Conservation (phyloP, 2,329 filamentous ascomycete genomes). For the Sclerotinia spermophila region DNA sequence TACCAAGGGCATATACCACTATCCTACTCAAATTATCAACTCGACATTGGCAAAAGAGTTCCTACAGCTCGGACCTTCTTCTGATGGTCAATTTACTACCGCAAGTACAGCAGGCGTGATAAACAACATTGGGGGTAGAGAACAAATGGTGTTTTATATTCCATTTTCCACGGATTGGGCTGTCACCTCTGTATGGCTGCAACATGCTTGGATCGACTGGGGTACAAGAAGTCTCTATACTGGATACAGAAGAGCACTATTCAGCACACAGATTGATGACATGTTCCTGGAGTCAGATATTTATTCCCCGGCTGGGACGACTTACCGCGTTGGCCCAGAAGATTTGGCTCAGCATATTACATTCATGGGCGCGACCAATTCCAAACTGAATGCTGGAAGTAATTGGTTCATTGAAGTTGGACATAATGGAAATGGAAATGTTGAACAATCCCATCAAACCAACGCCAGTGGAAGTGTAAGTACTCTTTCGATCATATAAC, state of each 20-base stretch:
- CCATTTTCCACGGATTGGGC: slow-evolving; percentile 42
- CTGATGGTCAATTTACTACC: slow-evolving; percentile 38
- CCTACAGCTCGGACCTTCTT: slow-evolving; percentile 48
- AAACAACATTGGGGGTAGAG: slow-evolving; percentile 52
- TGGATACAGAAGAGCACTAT: slow-evolving; percentile 30
- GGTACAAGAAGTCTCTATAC: slow-evolving; percentile 52
- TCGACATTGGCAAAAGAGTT: slow-evolving; percentile 52
- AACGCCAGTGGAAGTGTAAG: slow-evolving; percentile 37
- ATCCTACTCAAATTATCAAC: slow-evolving; percentile 53
- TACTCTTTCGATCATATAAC: not conserved
- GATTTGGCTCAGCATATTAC: slow-evolving; percentile 47
- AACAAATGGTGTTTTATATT: slow-evolving; percentile 61
- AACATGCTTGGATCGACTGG: slow-evolving; percentile 61
- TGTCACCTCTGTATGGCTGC: slow-evolving; percentile 52
- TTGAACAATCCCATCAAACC: slow-evolving; percentile 38
- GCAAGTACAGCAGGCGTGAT: slow-evolving; percentile 54
- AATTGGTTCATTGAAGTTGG: slow-evolving; percentile 51
- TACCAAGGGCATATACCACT: slow-evolving; percentile 54
- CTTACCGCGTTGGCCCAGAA: slow-evolving; percentile 47
- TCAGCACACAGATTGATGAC: slow-evolving; percentile 48
- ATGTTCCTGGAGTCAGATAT: slow-evolving; percentile 54
- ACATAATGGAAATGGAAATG: slow-evolving; percentile 54
- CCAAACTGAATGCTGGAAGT: slow-evolving; percentile 49
- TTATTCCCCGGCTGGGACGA: slow-evolving; percentile 44
- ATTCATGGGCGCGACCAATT: slow-evolving; percentile 44